Percentiles rank a stretch among this genome's conserved stretches.
These are phyloP conservation scores for Annulohypoxylon nitens DNA, from an alignment of 495 filamentous ascomycete species.

Conservation along the genomic window DNA sequence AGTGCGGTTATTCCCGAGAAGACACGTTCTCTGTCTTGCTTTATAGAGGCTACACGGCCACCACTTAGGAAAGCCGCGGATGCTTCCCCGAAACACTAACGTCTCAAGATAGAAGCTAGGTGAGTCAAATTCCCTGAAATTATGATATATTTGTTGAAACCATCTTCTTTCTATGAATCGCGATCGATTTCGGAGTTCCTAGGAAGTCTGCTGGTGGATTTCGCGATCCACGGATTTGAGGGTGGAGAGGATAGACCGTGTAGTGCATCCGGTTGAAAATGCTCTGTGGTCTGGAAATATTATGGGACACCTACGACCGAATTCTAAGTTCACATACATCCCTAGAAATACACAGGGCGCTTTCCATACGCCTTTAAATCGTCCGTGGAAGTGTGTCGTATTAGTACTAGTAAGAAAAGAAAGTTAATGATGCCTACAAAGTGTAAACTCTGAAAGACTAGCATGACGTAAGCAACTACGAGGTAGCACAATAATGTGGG, in stretches of 20 bases:
- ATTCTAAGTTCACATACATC: not conserved
- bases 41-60: conserved; percentile 2
- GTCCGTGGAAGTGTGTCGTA: no score
- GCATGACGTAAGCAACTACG: not conserved
- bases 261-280: not conserved
- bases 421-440: not conserved
- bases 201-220: not conserved
- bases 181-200: not conserved
- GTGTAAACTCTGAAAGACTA: not conserved
- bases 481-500: not conserved
- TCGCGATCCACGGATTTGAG: not conserved
- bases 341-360: not conserved
- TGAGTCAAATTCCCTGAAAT: not conserved
- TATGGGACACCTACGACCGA: not conserved
- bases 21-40: not conserved
- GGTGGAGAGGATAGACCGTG: not conserved
- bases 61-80: not conserved
- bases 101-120: not conserved
- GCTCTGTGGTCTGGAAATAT: not conserved
- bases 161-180: not conserved
- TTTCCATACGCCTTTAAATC: no score
- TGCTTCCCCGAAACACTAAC: conserved; percentile 3
- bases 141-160: not conserved
- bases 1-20: conserved; percentile 3
- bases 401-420: no score